These are phyloP conservation scores for Lactarius trivialis DNA, from an alignment of 768 basidiomycete species.

Conservation along the genomic window DNA sequence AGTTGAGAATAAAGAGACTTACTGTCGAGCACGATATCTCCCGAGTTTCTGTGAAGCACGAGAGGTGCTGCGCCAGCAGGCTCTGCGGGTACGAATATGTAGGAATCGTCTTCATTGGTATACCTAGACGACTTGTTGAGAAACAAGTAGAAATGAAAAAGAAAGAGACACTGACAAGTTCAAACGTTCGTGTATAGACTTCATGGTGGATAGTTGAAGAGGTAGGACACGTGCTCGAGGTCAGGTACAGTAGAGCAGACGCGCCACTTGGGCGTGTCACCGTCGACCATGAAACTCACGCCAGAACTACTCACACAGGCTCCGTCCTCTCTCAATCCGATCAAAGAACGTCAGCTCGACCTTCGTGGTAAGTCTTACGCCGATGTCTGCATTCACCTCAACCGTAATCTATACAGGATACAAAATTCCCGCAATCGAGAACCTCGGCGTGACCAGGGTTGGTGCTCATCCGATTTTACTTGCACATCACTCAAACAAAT, in stretches of 20 bases:
- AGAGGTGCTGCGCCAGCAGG: conserved; percentile 57
- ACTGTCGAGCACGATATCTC: conserved; percentile 69
- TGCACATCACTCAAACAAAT: neutral
- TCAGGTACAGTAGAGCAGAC: neutral
- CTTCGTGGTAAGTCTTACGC: conserved; percentile 58
- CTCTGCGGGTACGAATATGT: conserved; percentile 69
- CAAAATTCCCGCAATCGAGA: conserved; percentile 95
- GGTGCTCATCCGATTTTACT: conserved; percentile 27
- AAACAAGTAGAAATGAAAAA: conserved; percentile 14
- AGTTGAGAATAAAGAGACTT: conserved; percentile 24
- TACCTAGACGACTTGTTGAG: conserved; percentile 41
- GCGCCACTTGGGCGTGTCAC: conserved; percentile 4
- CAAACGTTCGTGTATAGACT: conserved; percentile 63
- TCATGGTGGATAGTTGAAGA: conserved; percentile 43
- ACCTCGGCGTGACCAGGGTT: conserved; percentile 87
- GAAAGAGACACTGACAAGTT: conserved; percentile 44
- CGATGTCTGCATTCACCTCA: conserved; percentile 3
- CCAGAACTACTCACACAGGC: conserved; percentile 87
- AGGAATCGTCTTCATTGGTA: conserved; percentile 63
- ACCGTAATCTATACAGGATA: conserved; percentile 48
- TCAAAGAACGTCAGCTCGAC: conserved; percentile 88
- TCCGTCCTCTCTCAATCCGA: conserved; percentile 67
- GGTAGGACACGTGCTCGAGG: conserved; percentile 9
- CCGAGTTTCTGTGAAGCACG: conserved; percentile 67
- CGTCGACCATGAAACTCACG: conserved; percentile 72